Base-by-base conservation (phyloP, 805 yeast species). In the Ogataea glucozyma region DNA sequence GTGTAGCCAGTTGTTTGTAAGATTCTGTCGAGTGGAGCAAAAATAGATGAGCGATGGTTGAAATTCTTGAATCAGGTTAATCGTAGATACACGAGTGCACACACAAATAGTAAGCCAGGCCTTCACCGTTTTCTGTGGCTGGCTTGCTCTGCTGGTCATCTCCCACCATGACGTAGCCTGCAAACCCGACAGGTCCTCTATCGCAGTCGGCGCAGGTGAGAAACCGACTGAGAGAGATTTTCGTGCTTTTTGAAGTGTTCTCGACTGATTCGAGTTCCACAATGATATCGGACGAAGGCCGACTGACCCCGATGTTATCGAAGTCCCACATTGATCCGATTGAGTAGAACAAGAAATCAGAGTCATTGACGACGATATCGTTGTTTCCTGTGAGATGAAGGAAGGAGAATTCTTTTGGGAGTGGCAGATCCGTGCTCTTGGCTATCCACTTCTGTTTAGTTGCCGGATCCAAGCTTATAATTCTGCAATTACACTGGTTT, bases 191-290 rank as follows among this genome's bases (percentile, higher is more conserved):
- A 0, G 91, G 91, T 0, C 95, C 95, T 44, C 73, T 70, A 52
- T 85, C 90, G 64, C 95, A 85, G 47, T 82, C 89, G 4, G 88
- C 78, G 59, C 95, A 85, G 2, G 81, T 72, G 30, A 85, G 61
- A 35, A 79, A 69, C 40, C 88, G 66, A 35, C 73, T 74, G 17
- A 83, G 61, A 19, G 64, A 62, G 39, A 7, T 53, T 45, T 11
- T 57, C 42, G 46, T 46, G 32, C 11, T 16, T 3, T 56, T 58
- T 11, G 52, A 46, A 3, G 41, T 47, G 9, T 33, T 18, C n/a
- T 48, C 50, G 18, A 14, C 18, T 19, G 31, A 14, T 5, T 14
- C 18, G 3, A 30, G 19, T 5, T 21, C 47, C 4, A 57, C 58
- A 13, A 44, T 16, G 43, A n/a, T 37, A 38, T 29, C 27, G 31